Evolutionary conservation across 352 stramenopile species (phyloP), one percentile per base, ranked within the genome.

Genomic region (Phytophthora brassicae): DNA sequence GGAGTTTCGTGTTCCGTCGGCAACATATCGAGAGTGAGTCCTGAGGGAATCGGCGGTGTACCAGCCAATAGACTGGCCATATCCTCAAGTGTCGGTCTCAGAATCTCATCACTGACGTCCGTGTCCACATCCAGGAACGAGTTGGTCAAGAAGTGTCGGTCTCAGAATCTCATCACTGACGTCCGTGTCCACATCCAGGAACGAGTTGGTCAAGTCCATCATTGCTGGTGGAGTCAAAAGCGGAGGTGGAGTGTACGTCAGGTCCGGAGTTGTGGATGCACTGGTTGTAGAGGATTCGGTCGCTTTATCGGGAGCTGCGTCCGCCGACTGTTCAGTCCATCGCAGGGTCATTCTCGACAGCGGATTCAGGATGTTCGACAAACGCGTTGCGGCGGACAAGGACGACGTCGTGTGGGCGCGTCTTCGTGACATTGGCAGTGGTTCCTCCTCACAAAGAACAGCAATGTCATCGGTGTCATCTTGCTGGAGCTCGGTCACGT

Each of bases 71-170:
- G 49, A 59, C 44, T 68, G 17, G 66, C 50, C 12, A 51, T 46
- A 16, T 82, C 72, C 22, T 84, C 75, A 14, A 83, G 61, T 26
- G 77, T 81, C 46, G 77, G 65, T 16, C 75, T 61, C 29, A 73
- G 52, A 36, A 75, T 62, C 2, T 75, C 73, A 53, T 87, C 77
- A 22, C 41, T 67, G 8, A 36, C 66, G 26, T 87, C 65, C 49
- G 77, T 87, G 68, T 87, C 77, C 2, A 82, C 64, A 33, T 76
- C 64, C 7, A 87, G 47, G 48, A 87, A 84, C 54, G 77, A 87
- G 53, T 77, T 74, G 42, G 60, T 60, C 55, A 80, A 51, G 31
- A n/a, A n/a, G n/a, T n/a, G n/a, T n/a, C n/a, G n/a, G 65, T 16
- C 75, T 61, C 29, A 73, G 52, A 36, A 75, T 62, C 2, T 75